Percentiles rank a stretch among this genome's conserved stretches.
phyloP scores from a whole-genome alignment of 495 filamentous ascomycete species.

The Daldinia caldariorum region DNA sequence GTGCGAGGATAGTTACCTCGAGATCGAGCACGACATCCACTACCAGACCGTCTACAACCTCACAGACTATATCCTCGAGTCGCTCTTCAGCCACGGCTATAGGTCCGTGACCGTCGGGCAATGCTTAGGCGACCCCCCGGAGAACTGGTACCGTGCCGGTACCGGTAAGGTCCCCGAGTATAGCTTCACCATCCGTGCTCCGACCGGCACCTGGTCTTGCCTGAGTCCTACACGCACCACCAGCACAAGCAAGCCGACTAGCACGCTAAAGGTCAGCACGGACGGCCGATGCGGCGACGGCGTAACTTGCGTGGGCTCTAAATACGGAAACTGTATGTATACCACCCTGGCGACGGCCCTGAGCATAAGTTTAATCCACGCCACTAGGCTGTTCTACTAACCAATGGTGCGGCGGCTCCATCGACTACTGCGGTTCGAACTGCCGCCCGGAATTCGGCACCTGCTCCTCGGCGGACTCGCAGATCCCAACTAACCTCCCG shows the following conservation, averaged over 20 bases:
- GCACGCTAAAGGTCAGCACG: slow-evolving; percentile 50
- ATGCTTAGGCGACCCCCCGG: slow-evolving; percentile 73
- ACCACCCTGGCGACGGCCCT: slow-evolving; percentile 9
- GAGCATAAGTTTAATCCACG: slow-evolving; percentile 22
- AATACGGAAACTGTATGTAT: slow-evolving; percentile 51
- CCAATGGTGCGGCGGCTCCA: slow-evolving; percentile 61
- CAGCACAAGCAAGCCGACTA: slow-evolving; percentile 37
- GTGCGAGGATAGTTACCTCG: slow-evolving; percentile 62
- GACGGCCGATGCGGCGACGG: slow-evolving; percentile 65
- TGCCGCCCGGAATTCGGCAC: slow-evolving; percentile 62
- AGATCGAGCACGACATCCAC: slow-evolving; percentile 84
- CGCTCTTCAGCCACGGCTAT: slow-evolving; percentile 67
- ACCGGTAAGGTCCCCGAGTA: slow-evolving; percentile 41
- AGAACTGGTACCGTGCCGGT: slow-evolving; percentile 74
- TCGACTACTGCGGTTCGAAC: slow-evolving; percentile 59
- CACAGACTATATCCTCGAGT: slow-evolving; percentile 75
- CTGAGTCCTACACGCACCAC: slow-evolving; percentile 28
- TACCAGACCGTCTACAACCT: slow-evolving; percentile 79
- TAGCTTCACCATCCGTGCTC: slow-evolving; percentile 37
- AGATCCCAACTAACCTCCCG: slow-evolving; percentile 25
- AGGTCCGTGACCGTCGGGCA: slow-evolving; percentile 75
- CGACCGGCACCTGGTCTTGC: slow-evolving; percentile 44
- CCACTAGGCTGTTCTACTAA: slow-evolving; percentile 52
- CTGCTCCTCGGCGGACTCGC: slow-evolving; percentile 49
- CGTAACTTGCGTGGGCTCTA: slow-evolving; percentile 61